Evolutionary conservation across 805 yeast species (phyloP), one percentile per base, ranked within the genome.

Genomic region (Blastobotrys mokoenaii): DNA sequence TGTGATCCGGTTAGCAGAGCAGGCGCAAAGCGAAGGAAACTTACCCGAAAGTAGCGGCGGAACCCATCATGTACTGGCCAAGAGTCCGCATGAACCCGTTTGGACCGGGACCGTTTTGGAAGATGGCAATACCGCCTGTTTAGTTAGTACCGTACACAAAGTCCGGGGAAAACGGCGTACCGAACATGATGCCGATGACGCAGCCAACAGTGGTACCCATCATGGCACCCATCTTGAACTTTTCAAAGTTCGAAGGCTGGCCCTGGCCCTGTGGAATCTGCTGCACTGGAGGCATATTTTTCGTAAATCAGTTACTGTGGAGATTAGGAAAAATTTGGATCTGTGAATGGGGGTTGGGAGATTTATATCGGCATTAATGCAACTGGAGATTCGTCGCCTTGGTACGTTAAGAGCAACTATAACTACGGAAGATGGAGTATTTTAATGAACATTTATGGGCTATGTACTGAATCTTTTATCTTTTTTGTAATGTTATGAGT

Each of bases 61-160:
- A 86, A 45, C 97, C 97, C 58, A 84, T 82, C 67, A 93, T 89
- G 67, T 89, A 93, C 68, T 90, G 96, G 46, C 98, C 97, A 60
- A 93, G 70, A 1, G 97, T 90, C 69, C 96, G 82, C 81, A 93
- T 84, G 46, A 86, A 86, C 46, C 99, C 99, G 60, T 86, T 84
- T 41, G 99, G 98, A 11, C 96, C 96, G n/a, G 98, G 93, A 15
- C 99, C 99, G 54, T 84, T 81, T 46, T 88, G 89, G 53, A 87
- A 65, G 55, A 94, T 83, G 47, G 96, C 82, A 60, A 85, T 80
- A 18, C 96, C 95, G 43, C 67, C 65, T 57, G 39, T 36, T 36
- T n/a, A 17, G 14, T 38, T 30, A 30, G 27, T 22, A 22, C 27
- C 20, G 29, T 16, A n/a, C 20, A 27, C 20, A 15, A 15, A 15